Base-by-base conservation (phyloP, 441 rosid genomes). In the Dalechampia spathulata region DNA sequence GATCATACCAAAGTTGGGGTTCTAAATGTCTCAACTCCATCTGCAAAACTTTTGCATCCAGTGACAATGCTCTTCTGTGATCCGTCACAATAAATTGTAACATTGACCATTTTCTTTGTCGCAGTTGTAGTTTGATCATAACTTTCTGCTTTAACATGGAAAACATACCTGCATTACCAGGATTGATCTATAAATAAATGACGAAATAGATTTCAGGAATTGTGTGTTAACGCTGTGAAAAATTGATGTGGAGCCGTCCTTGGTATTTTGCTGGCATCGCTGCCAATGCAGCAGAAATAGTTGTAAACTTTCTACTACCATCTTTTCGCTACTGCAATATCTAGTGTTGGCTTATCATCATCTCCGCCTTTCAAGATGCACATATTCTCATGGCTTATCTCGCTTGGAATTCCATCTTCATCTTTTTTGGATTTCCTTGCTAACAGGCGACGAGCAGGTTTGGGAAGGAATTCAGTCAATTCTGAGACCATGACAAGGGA, bases 81-180 rank as follows among this genome's bases (percentile, higher is more conserved):
- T 55, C 95, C 97, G 53, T 86, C 95, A 5, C 97, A 95, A n/a
- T 68, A 75, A 60, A 90, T 70, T 20, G 90, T 81, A 32, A 86
- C 41, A 56, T 86, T 90, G 0, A 39, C 73, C 74, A 72, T 83
- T 50, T 68, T 63, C 70, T 81, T 81, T 12, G 75, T 64, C 39
- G 86, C 66, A 4, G 43, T 67, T 42, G 84, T 86, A 11, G 41
- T 43, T 68, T 89, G 90, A 0, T 82, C 88, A 27, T 84, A 89
- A 44, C 75, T 15, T 36, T 93, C 97, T 61, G 52, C 65, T 61
- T 83, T 81, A 49, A 82, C 74, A 53, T 76, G 82, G 56, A 89
- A 82, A 45, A 84, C 57, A 55, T 82, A 86, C 73, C 89, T 86
- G 65, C 64, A 45, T 40, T 63, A 52, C 36, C 49, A 49, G 8